Evolutionary conservation across 805 yeast species (phyloP).

Genomic region (Ogataea angusta): DNA sequence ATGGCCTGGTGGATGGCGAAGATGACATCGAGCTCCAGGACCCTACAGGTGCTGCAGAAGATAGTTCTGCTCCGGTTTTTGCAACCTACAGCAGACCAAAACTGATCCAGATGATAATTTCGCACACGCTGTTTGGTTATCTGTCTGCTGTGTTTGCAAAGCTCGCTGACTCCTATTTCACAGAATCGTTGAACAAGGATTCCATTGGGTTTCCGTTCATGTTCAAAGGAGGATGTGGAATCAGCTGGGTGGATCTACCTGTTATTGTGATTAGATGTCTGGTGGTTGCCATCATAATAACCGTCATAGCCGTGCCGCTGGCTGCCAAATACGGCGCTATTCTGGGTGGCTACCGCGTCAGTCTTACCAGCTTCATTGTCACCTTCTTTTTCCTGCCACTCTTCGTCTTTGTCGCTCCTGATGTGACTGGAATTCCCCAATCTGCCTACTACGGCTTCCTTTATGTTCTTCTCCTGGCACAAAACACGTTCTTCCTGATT

Average conservation of each 20-base stretch:
- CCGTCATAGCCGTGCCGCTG: background rate
- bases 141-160: background rate
- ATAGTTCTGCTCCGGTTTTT: background rate
- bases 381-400: background rate
- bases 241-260: background rate
- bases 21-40: background rate
- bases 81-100: background rate
- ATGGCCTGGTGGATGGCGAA: background rate
- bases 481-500: background rate
- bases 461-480: background rate
- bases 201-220: background rate
- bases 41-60: background rate
- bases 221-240: constrained; percentile 1
- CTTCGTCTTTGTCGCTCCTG: background rate
- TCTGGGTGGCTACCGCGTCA: background rate
- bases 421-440: background rate
- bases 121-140: background rate
- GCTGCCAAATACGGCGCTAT: background rate
- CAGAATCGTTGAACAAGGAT: background rate
- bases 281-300: background rate
- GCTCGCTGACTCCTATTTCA: background rate
- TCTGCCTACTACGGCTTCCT: background rate
- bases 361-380: background rate
- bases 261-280: background rate
- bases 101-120: background rate